Evolutionary conservation across 83 land plant genomes (phyloP), one percentile per base, ranked within the genome.

Genomic region (Isoetes engelmannii): DNA sequence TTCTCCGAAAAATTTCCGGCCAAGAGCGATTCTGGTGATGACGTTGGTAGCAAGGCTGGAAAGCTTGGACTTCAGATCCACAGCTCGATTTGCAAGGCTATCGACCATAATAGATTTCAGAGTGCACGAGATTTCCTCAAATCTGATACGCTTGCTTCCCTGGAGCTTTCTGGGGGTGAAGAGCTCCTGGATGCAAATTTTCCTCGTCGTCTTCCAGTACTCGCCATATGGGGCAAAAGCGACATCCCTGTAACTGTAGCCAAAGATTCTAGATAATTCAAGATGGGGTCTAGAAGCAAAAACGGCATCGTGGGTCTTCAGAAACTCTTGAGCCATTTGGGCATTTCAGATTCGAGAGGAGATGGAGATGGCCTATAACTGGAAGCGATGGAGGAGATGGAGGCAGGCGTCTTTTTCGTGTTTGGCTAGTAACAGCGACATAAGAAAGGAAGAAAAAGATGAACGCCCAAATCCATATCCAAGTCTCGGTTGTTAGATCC

Each of bases 201-300:
- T 59, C 4, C 62, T 59, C 4, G 62, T 18, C n/a, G n/a, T n/a
- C n/a, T 59, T 59, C 62, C 62, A 59, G 20, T 59, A 4, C 8
- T 20, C 62, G 8, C 19, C 62, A 18, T 59, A 59, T 12, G 62
- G 62, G 12, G 62, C 62, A 8, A 59, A 19, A 1, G 28, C 62
- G 12, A 59, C 4, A 42, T 59, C 19, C 62, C 28, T 1, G 4
- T 59, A 1, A 42, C 4, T 20, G 3, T 59, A 59, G 10, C 4
- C 62, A 3, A 59, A 2, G 18, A 59, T 20, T 18, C 4, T 59
- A 3, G 28, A 12, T 51, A 17, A 0, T 1, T 51, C 17, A 51
- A 51, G 13, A 0, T 51, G 55, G 37, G 37, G 37, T 28, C 37
- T 28, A 28, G 37, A 28, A 28, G 37, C 37, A 28, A 28, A 28